Base-by-base conservation (phyloP, 2,329 filamentous ascomycete species). In the Metarhizium robertsii region DNA sequence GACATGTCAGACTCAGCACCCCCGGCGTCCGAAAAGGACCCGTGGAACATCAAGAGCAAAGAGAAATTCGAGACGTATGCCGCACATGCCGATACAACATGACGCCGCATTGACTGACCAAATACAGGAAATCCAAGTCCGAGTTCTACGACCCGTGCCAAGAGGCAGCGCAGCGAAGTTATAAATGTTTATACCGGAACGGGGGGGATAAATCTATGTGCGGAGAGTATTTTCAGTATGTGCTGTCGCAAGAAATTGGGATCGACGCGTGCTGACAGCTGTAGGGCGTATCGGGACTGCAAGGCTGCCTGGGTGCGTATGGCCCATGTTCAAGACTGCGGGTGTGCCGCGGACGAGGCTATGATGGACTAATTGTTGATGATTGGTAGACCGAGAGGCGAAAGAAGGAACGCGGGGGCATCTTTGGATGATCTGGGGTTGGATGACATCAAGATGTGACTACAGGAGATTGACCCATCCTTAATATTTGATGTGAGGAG, bases 111-210 rank as follows among this genome's bases (percentile, higher is more conserved):
- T 38, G 8, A 38, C 53, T 50, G 47, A 50, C 25, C 2, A 18
- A 16, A 6, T 43, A 29, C 65, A 96, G 92, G 62, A 97, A 97
- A 78, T 80, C 79, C 55, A 83, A 86, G 66, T 96, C 91, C 77
- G 86, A 96, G 69, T 97, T 87, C 74, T 90, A 89, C 69, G 94
- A 99, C 65, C 94, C 94, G 2, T 99, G 94, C 71, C 92, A 97
- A 70, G 92, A 96, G 65, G 90, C 90, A 5, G 92, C 94, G 7
- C 78, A 87, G 62, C 81, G 82, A 66, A 96, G 92, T 72, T 85
- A 96, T 62, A 86, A 84, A 69, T 99, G 94, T 66, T 75, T 99
- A 66, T 86, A 91, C 68, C 83, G 94, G 25, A 99, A 99, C 69
- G 85, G 81, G 25, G 92, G 89, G 14, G 90, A 97, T 67, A 82